A percentile compares a stretch with the other conserved stretches of the same genome.
Evolutionary conservation across 257 asterid genomes (phyloP).

Genomic region (Craterostigma plantagineum): DNA sequence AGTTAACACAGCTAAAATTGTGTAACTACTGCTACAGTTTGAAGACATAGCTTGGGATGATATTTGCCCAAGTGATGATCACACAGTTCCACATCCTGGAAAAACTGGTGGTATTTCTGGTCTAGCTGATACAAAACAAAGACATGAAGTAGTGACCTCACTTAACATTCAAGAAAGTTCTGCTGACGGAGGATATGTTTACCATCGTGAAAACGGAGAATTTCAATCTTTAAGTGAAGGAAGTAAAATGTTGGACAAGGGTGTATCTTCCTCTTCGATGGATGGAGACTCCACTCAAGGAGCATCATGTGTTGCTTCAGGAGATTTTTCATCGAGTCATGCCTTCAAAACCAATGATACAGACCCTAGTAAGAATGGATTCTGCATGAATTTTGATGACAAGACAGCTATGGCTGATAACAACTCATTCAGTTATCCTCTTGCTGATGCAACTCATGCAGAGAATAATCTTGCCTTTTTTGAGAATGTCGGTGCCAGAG

Average conservation of each 20-base stretch:
- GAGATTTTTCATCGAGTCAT: slow-evolving; percentile 16
- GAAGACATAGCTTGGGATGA: slow-evolving; percentile 72
- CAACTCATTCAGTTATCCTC: slow-evolving; percentile 33
- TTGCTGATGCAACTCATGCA: slow-evolving; percentile 27
- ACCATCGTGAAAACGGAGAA: slow-evolving; percentile 14
- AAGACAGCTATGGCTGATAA: slow-evolving; percentile 20
- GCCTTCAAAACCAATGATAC: slow-evolving; percentile 18
- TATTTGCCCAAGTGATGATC: slow-evolving; percentile 44
- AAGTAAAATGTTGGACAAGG: slow-evolving; percentile 36
- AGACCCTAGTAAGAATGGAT: slow-evolving; percentile 17
- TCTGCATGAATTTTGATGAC: slow-evolving; percentile 19
- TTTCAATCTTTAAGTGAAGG: slow-evolving; percentile 19
- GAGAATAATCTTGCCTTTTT: slow-evolving; percentile 26
- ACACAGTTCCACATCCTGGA: slow-evolving; percentile 52
- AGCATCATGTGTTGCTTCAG: slow-evolving; percentile 34
- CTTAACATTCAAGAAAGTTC: slow-evolving; percentile 16
- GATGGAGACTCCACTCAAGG: slow-evolving; percentile 21
- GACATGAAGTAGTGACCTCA: slow-evolving; percentile 17
- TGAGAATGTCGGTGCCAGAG: slow-evolving; percentile 43
- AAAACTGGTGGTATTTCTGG: slow-evolving; percentile 15
- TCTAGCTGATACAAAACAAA: slow-evolving; percentile 28
- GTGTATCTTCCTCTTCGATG: slow-evolving; percentile 24
- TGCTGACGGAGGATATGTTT: slow-evolving; percentile 13
- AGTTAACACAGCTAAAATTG: slow-evolving; percentile 39
- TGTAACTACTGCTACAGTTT: slow-evolving; percentile 49